Conservation (phyloP, 176 grass and related monocot genomes). For the Cenchrus purpureus region DNA sequence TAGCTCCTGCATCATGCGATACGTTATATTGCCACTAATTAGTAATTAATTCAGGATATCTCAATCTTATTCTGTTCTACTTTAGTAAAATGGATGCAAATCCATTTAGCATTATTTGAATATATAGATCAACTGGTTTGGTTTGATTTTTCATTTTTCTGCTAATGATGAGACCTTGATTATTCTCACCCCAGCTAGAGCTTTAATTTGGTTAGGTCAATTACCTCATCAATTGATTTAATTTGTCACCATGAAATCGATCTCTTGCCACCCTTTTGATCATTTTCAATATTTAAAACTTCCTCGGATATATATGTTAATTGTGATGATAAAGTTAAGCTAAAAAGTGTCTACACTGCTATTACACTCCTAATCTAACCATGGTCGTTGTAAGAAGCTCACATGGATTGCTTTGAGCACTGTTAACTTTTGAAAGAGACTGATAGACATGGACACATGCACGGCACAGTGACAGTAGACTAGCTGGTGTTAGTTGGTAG, state of each 20-base stretch:
- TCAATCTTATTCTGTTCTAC: background rate
- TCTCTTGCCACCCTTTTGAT: too few relatives aligned
- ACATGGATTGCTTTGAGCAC: background rate
- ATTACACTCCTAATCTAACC: background rate
- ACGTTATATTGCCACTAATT: background rate
- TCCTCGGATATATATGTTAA: background rate
- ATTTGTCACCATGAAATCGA: too few relatives aligned
- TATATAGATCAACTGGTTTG: background rate
- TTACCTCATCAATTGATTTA: too few relatives aligned
- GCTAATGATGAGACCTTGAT: too few relatives aligned
- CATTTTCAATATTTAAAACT: background rate
- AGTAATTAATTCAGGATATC: background rate
- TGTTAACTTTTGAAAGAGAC: background rate
- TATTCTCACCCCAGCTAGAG: too few relatives aligned
- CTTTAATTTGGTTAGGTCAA: too few relatives aligned
- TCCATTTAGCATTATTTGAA: too few relatives aligned
- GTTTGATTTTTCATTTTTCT: too few relatives aligned
- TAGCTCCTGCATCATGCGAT: slow-evolving; percentile 67
- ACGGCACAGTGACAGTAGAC: background rate
- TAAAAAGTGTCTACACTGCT: background rate
- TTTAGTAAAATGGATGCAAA: background rate
- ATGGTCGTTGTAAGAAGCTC: background rate
- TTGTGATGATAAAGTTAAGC: background rate
- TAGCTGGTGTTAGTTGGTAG: background rate
- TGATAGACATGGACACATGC: background rate